Evolutionary conservation across 2,329 filamentous ascomycete genomes (phyloP), one percentile per base, ranked within the genome.

Genomic region (Sphaerulina musiva): DNA sequence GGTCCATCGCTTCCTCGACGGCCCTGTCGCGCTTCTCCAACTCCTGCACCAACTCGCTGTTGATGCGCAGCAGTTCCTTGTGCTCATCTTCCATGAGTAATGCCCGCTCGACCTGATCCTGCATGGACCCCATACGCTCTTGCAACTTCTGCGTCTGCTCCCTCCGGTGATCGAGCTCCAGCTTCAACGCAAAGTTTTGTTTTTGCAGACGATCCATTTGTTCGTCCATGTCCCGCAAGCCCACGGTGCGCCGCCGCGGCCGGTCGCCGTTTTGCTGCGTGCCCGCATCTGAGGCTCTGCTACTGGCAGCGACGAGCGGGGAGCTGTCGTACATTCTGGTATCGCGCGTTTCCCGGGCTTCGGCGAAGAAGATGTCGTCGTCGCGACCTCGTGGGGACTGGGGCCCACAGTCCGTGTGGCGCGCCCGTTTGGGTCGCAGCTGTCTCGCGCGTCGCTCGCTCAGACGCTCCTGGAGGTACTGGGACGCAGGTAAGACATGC

Each of bases 121-220:
- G 79, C 14, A 87, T 71, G 4, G 68, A 68, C 38, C 82, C 77
- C n/a, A 84, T 62, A 40, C 76, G 74, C 34, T 78, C 74, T 64
- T 87, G 83, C 34, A 88, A 64, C 20, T 72, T 73, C 7, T 75
- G 76, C 63, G 86, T 83, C 50, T 79, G 77, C 69, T 89, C 80
- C 29, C 85, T 77, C 6, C 84, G 78, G 64, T 89, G 84, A 61
- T 80, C 87, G 1, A 89, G 70, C 66, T 89, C 85, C 32, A 89
- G 74, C 68, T 89, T 89, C 41, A 89, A 75, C 60, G 87, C 85
- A 61, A 89, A 89, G 64, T 89, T 89, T 70, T 87, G 81, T 66
- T 89, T 89, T 68, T 85, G 82, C 20, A 89, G 71, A 1, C 76
- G 83, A 4, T 85, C 86, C 49, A 88, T 72, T 51, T 83, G 80